Evolutionary conservation across 2,329 filamentous ascomycete genomes (phyloP).

Genomic region (Colletotrichum lindemuthianum): DNA sequence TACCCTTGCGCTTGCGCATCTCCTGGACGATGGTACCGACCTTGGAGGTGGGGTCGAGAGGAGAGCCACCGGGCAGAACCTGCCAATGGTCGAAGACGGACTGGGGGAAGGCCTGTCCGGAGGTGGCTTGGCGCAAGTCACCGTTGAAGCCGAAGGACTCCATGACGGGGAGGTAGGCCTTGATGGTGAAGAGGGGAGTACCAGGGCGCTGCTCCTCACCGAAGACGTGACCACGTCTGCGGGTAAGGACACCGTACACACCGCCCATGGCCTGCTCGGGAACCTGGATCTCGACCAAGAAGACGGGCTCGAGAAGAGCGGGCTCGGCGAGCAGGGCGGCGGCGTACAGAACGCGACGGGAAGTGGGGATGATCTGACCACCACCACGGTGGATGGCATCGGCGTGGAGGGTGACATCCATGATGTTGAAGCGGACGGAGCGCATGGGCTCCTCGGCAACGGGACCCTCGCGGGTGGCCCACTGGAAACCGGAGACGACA

Average conservation of each 20-base stretch:
- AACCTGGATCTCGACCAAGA: slow-evolving; percentile 99
- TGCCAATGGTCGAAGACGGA: slow-evolving; percentile 99
- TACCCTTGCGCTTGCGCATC: slow-evolving; percentile 99
- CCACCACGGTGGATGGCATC: slow-evolving; percentile 99
- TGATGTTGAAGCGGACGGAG: slow-evolving; percentile 96
- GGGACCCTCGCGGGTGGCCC: slow-evolving; percentile 97
- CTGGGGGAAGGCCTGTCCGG: slow-evolving; percentile 98
- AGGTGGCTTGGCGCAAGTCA: slow-evolving; percentile 92
- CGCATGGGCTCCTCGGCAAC: slow-evolving; percentile 99
- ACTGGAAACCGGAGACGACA: slow-evolving; percentile 99
- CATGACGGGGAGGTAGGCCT: slow-evolving; percentile 95
- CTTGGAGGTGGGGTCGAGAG: slow-evolving; percentile 84
- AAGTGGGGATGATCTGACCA: slow-evolving; percentile 98
- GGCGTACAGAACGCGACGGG: slow-evolving; percentile 97
- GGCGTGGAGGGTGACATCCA: slow-evolving; percentile 99
- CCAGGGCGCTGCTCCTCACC: slow-evolving; percentile 96
- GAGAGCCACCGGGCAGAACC: slow-evolving; percentile 91
- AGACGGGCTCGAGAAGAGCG: slow-evolving; percentile 94
- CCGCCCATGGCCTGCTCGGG: slow-evolving; percentile 99
- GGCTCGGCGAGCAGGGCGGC: slow-evolving; percentile 90
- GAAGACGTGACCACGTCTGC: slow-evolving; percentile 99
- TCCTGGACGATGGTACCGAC: slow-evolving; percentile 83
- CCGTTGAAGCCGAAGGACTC: slow-evolving; percentile 99
- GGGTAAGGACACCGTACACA: slow-evolving; percentile 99
- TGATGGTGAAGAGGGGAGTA: slow-evolving; percentile 99